Percentiles rank a stretch among this genome's conserved stretches.
Evolutionary conservation across 1,139 yeast genomes (phyloP).

Genomic region (Candida sp.): DNA sequence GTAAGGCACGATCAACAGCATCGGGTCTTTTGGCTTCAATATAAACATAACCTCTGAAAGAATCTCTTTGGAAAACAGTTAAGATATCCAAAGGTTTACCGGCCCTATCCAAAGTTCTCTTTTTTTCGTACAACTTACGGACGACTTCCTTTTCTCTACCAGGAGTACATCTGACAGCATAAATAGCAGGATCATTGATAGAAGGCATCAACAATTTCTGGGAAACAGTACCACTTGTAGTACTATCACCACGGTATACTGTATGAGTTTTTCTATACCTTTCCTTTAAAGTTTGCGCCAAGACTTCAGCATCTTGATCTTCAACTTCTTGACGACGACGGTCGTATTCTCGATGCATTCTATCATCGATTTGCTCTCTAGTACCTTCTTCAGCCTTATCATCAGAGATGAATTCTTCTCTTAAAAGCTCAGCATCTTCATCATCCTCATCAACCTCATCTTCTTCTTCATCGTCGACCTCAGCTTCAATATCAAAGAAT

Average conservation of each 20-base stretch:
- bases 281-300: slow-evolving; percentile 91
- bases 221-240: slow-evolving; percentile 75
- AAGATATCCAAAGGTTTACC: slow-evolving; percentile 65
- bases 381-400: slow-evolving; percentile 53
- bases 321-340: slow-evolving; percentile 85
- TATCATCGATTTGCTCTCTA: slow-evolving; percentile 51
- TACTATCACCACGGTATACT: slow-evolving; percentile 82
- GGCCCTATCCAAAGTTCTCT: slow-evolving; percentile 63
- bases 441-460: slow-evolving; percentile 88
- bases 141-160: slow-evolving; percentile 94
- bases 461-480: slow-evolving; percentile 97
- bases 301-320: slow-evolving; percentile 92
- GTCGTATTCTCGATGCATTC: slow-evolving; percentile 89
- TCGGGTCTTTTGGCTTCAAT: slow-evolving; percentile 93
- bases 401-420: slow-evolving; percentile 81
- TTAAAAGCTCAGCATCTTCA: slow-evolving; percentile 80
- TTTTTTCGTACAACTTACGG: slow-evolving; percentile 77
- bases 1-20: slow-evolving; percentile 84
- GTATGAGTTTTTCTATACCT: slow-evolving; percentile 87
- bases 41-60: slow-evolving; percentile 86
- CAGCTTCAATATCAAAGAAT: slow-evolving; percentile 98
- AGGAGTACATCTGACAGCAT: slow-evolving; percentile 92
- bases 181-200: slow-evolving; percentile 93
- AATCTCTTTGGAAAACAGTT: slow-evolving; percentile 95
- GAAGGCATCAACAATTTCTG: slow-evolving; percentile 93